Conservation (phyloP, 768 basidiomycete genomes). For the Auriscalpium orientale region DNA sequence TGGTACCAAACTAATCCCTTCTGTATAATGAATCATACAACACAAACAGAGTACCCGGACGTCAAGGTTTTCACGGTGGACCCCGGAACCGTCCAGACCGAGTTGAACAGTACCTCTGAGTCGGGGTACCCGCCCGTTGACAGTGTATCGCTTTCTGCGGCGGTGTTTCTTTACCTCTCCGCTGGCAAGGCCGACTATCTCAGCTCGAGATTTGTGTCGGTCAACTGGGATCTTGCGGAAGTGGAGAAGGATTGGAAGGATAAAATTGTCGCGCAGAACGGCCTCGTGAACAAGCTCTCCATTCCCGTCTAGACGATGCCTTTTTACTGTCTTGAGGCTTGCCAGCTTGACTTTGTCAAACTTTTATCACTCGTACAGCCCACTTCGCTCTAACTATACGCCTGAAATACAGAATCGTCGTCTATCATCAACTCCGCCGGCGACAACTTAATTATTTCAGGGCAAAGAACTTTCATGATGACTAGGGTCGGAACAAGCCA, state of each 20-base stretch:
- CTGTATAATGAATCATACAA: too few species aligned
- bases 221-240: constrained; percentile 3
- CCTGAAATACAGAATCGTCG: too few species aligned
- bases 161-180: constrained; percentile 14
- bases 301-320: too few species aligned
- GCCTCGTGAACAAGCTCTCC: neutral
- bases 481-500: too few species aligned
- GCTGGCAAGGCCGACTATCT: constrained; percentile 17
- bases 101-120: neutral
- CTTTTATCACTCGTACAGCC: too few species aligned
- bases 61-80: constrained; percentile 2
- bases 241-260: constrained; percentile 3
- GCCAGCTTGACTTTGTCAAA: too few species aligned
- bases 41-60: constrained; percentile 1
- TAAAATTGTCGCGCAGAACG: neutral
- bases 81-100: constrained; percentile 1
- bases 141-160: constrained; percentile 14
- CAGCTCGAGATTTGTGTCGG: constrained; percentile 1
- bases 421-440: too few species aligned
- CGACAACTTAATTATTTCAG: too few species aligned
- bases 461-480: too few species aligned
- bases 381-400: too few species aligned
- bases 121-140: constrained; percentile 3
- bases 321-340: too few species aligned
- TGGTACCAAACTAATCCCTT: neutral